Evolutionary conservation across 2,329 filamentous ascomycete genomes (phyloP).

Genomic region (Aureobasidium zeae): DNA sequence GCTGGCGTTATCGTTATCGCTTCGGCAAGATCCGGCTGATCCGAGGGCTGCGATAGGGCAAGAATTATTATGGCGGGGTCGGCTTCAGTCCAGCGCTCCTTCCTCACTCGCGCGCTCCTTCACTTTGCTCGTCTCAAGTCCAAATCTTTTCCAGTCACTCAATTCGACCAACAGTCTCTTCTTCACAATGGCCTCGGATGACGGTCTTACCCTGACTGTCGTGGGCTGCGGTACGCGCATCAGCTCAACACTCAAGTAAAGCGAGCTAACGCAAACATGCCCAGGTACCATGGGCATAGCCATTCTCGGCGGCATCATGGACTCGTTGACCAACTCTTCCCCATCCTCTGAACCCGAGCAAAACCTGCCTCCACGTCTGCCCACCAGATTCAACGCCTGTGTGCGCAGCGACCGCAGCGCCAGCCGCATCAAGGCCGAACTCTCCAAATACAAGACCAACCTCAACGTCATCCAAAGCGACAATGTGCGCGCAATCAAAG

Average conservation of each 20-base stretch:
- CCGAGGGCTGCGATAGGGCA: too few species aligned
- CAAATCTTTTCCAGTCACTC: too few species aligned
- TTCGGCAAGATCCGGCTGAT: not conserved
- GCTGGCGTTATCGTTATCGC: not conserved
- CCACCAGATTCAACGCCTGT: slow-evolving; percentile 71
- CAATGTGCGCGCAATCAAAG: slow-evolving; percentile 57
- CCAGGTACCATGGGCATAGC: slow-evolving; percentile 76
- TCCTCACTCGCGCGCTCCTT: too few species aligned
- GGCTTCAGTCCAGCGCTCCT: too few species aligned
- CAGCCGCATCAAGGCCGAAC: slow-evolving; percentile 56
- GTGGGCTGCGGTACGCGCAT: slow-evolving; percentile 68
- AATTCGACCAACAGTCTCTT: too few species aligned
- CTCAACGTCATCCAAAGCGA: slow-evolving; percentile 57
- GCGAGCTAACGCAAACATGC: not conserved
- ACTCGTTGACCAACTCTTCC: slow-evolving; percentile 49
- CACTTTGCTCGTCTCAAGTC: too few species aligned
- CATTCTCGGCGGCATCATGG: slow-evolving; percentile 70
- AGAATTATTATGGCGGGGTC: too few species aligned
- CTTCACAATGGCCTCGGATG: slow-evolving; percentile 27
- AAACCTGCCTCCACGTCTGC: slow-evolving; percentile 48
- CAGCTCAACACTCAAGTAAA: not conserved
- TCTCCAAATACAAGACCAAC: slow-evolving; percentile 51
- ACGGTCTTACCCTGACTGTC: slow-evolving; percentile 61
- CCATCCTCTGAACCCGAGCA: slow-evolving; percentile 18
- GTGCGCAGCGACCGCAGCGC: slow-evolving; percentile 62